Conservation (phyloP, 495 filamentous ascomycete species). For the Eremomyces bilateralis region DNA sequence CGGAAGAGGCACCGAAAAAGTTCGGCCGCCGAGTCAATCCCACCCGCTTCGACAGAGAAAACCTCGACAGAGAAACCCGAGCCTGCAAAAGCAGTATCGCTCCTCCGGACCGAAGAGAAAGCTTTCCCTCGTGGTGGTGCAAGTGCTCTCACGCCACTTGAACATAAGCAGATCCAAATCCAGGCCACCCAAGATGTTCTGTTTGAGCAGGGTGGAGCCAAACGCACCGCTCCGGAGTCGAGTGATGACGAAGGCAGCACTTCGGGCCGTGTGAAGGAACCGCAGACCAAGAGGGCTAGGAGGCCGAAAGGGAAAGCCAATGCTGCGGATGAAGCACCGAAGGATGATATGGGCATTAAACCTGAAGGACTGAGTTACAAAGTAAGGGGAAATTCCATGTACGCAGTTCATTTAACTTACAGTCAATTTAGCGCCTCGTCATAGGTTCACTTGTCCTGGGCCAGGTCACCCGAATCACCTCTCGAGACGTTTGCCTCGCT, state of each 20-base stretch:
- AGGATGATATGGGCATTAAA: constrained; percentile 38
- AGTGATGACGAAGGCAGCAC: constrained; percentile 8
- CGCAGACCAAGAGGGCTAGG: constrained; percentile 25
- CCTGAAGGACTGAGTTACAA: constrained; percentile 82
- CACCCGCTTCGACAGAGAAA: too few relatives aligned
- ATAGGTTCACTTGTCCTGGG: constrained; percentile 73
- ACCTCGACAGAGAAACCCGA: too few relatives aligned
- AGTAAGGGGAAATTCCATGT: constrained; percentile 25
- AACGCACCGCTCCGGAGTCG: constrained; percentile 18
- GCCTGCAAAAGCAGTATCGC: too few relatives aligned
- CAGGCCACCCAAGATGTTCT: constrained; percentile 82
- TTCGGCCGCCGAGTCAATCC: too few relatives aligned
- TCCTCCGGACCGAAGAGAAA: constrained; percentile 56
- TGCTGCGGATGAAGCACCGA: constrained; percentile 14
- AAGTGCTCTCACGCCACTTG: constrained; percentile 74
- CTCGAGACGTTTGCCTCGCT: constrained; percentile 53
- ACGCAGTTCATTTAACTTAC: constrained; percentile 18
- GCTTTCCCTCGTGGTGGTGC: constrained; percentile 85
- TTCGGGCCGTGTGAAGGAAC: constrained; percentile 21
- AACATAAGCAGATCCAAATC: constrained; percentile 89
- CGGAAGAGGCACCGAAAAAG: too few relatives aligned
- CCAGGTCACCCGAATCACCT: constrained; percentile 61
- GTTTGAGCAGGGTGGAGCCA: constrained; percentile 57
- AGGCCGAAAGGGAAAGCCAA: constrained; percentile 30
- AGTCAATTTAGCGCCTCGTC: constrained; percentile 39